Conservation (phyloP, 2,329 filamentous ascomycete species). For the Colletotrichum tamarilloi region DNA sequence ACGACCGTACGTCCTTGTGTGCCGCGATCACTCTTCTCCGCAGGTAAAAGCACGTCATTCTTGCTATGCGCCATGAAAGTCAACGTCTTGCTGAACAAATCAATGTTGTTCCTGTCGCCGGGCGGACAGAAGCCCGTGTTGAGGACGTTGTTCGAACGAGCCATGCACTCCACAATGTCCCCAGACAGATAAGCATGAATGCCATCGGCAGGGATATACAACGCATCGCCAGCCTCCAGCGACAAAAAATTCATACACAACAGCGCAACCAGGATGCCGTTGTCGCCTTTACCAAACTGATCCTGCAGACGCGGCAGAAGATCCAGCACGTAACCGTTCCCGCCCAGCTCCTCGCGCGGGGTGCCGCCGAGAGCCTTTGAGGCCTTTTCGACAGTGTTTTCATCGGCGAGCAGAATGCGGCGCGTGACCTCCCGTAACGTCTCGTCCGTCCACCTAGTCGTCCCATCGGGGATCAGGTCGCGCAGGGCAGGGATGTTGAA, state of each 20-base stretch:
- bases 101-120: slow-evolving; percentile 71
- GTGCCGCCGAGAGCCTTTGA: slow-evolving; percentile 62
- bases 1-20: slow-evolving; percentile 69
- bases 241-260: slow-evolving; percentile 80
- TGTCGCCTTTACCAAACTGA: slow-evolving; percentile 73
- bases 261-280: slow-evolving; percentile 75
- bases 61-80: slow-evolving; percentile 72
- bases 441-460: slow-evolving; percentile 64
- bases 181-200: slow-evolving; percentile 80
- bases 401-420: slow-evolving; percentile 64
- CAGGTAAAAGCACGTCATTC: slow-evolving; percentile 65
- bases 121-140: slow-evolving; percentile 80
- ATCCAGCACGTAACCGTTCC: slow-evolving; percentile 69
- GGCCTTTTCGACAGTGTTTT: slow-evolving; percentile 62
- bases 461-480: slow-evolving; percentile 60
- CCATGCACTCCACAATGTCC: slow-evolving; percentile 85
- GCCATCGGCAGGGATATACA: slow-evolving; percentile 79
- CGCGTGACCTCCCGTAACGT: slow-evolving; percentile 67
- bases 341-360: slow-evolving; percentile 58
- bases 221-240: slow-evolving; percentile 72
- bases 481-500: slow-evolving; percentile 67
- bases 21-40: slow-evolving; percentile 50
- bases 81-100: slow-evolving; percentile 71
- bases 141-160: slow-evolving; percentile 78
- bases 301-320: slow-evolving; percentile 72